These are phyloP conservation scores for Diacronema lutheri DNA, from an alignment of 78 protist genomes.

Conservation along the genomic window DNA sequence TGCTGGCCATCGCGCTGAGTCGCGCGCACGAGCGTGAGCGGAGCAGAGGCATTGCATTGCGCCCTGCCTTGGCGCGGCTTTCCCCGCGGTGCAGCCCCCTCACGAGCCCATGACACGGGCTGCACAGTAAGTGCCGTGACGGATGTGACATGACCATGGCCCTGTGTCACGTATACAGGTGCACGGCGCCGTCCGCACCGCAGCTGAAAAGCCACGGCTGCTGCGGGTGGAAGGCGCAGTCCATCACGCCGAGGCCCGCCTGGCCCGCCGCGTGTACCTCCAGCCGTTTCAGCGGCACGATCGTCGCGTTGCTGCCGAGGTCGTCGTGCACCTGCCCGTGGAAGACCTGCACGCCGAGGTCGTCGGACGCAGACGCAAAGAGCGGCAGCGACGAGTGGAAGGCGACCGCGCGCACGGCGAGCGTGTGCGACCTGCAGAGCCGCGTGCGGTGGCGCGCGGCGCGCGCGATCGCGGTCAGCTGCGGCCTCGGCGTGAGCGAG, in stretches of 20 bases:
- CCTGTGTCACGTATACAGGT: constrained; percentile 34
- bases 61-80: too few species aligned
- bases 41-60: too few species aligned
- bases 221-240: constrained; percentile 84
- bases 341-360: constrained; percentile 83
- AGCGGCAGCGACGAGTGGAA: constrained; percentile 72
- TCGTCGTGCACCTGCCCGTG: constrained; percentile 61
- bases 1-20: too few species aligned
- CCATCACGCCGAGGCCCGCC: constrained; percentile 73
- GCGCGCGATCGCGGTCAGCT: too few species aligned
- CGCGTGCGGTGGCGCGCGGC: too few species aligned
- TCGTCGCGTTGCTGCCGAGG: constrained; percentile 79
- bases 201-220: constrained; percentile 96
- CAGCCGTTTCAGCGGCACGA: constrained; percentile 92
- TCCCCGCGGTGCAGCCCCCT: too few species aligned
- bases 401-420: constrained; percentile 65
- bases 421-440: background rate
- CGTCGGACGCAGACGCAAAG: constrained; percentile 90
- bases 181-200: constrained; percentile 81
- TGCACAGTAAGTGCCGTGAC: too few species aligned
- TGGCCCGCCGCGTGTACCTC: background rate
- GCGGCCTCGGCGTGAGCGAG: too few species aligned
- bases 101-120: too few species aligned
- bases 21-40: too few species aligned
- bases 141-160: too few species aligned